Conservation (phyloP, 805 yeast species). For the Komagataella kurtzmanii region DNA sequence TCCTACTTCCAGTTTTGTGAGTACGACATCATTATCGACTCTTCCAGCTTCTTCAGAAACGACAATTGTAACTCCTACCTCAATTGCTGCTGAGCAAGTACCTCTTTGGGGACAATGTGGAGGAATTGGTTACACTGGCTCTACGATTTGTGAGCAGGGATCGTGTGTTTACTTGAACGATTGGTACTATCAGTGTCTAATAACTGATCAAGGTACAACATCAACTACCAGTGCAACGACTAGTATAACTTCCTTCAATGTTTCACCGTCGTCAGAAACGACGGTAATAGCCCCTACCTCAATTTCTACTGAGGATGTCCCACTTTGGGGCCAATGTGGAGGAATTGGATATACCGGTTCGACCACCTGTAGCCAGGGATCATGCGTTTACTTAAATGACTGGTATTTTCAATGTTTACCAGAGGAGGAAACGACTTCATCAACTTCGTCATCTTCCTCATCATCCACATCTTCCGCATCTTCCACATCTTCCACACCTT, state of each 20-base stretch:
- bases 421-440: background rate
- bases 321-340: background rate
- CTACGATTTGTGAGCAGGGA: background rate
- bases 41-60: background rate
- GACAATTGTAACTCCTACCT: background rate
- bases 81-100: background rate
- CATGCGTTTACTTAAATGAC: background rate
- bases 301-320: background rate
- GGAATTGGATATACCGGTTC: background rate
- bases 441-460: background rate
- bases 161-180: background rate
- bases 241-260: too few relatives aligned
- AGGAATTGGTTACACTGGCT: background rate
- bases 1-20: background rate
- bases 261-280: too few relatives aligned
- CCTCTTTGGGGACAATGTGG: background rate
- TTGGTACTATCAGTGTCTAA: background rate
- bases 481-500: too few relatives aligned
- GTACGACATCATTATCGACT: background rate
- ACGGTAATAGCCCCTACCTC: too few relatives aligned
- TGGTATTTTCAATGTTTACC: background rate
- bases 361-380: background rate
- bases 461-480: background rate
- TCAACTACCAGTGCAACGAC: too few relatives aligned
- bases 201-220: background rate